These are phyloP conservation scores for Calonectria hawksworthii DNA, from an alignment of 2,329 filamentous ascomycete genomes.

Conservation along the genomic window DNA sequence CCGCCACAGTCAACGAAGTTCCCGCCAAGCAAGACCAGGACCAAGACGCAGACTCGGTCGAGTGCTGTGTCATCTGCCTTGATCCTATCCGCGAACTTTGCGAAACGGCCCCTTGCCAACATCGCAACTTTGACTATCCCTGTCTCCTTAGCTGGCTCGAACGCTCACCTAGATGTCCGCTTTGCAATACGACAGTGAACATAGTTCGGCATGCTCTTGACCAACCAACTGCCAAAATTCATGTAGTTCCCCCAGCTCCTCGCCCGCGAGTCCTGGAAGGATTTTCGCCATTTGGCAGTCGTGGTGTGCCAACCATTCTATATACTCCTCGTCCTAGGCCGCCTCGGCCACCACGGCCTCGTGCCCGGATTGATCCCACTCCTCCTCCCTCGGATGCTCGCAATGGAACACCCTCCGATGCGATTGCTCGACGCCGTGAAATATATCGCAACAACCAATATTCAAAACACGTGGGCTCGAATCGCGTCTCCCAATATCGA, in stretches of 20 bases:
- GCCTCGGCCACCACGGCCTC: background rate
- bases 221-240: conserved; percentile 58
- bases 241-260: conserved; percentile 62
- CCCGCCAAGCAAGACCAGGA: background rate
- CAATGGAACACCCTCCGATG: conserved; percentile 27
- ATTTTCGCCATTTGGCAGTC: background rate
- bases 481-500: conserved; percentile 80
- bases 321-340: background rate
- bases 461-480: conserved; percentile 87
- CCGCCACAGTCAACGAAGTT: conserved; percentile 46
- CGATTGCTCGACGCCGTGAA: conserved; percentile 69
- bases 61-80: conserved; percentile 89
- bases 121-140: conserved; percentile 86
- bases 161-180: conserved; percentile 78
- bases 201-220: conserved; percentile 76
- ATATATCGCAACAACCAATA: conserved; percentile 82
- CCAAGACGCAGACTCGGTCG: conserved; percentile 39
- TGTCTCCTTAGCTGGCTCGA: conserved; percentile 89
- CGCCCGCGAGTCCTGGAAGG: background rate
- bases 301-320: background rate
- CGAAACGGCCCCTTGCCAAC: conserved; percentile 81
- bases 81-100: conserved; percentile 80
- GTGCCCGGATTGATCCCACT: background rate
- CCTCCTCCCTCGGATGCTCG: conserved; percentile 22
- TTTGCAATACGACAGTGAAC: conserved; percentile 75